phyloP scores from a whole-genome alignment of 352 stramenopile genomes.

The Globisporangium okanoganense region DNA sequence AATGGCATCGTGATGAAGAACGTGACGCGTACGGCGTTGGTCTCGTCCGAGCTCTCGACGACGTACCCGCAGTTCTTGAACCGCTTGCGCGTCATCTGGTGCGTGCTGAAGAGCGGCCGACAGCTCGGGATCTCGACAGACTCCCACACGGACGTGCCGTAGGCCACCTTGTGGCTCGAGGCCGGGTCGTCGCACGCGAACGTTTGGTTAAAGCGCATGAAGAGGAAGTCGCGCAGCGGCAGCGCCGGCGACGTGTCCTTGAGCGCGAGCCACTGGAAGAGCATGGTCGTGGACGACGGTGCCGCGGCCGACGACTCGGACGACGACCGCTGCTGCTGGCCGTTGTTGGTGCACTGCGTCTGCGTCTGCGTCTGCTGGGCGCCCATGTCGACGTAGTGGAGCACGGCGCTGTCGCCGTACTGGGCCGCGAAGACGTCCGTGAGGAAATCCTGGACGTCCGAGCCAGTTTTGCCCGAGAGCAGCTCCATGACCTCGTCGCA shows the following conservation, averaged over 20 bases:
- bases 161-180: slow-evolving; percentile 20
- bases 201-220: slow-evolving; percentile 72
- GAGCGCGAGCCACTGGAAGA: slow-evolving; percentile 72
- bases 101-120: slow-evolving; percentile 40
- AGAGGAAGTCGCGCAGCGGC: slow-evolving; percentile 73
- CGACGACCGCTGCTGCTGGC: slow-evolving; percentile 1
- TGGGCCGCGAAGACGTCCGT: slow-evolving; percentile 50
- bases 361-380: slow-evolving; percentile 15
- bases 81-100: slow-evolving; percentile 38
- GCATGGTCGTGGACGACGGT: slow-evolving; percentile 25
- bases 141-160: slow-evolving; percentile 65
- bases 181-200: slow-evolving; percentile 38
- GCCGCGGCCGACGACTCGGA: slow-evolving; percentile 8
- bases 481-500: slow-evolving; percentile 67
- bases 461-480: slow-evolving; percentile 37
- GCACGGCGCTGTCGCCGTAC: slow-evolving; percentile 53
- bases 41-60: slow-evolving; percentile 65
- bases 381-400: slow-evolving; percentile 48
- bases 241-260: slow-evolving; percentile 49
- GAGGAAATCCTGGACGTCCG: slow-evolving; percentile 46
- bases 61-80: slow-evolving; percentile 73
- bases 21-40: slow-evolving; percentile 60
- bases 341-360: neutral
- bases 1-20: slow-evolving; percentile 66
- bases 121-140: slow-evolving; percentile 59